These are phyloP conservation scores for Cryptosporidium viatorum DNA, from an alignment of 169 alveolate species.

Conservation along the genomic window DNA sequence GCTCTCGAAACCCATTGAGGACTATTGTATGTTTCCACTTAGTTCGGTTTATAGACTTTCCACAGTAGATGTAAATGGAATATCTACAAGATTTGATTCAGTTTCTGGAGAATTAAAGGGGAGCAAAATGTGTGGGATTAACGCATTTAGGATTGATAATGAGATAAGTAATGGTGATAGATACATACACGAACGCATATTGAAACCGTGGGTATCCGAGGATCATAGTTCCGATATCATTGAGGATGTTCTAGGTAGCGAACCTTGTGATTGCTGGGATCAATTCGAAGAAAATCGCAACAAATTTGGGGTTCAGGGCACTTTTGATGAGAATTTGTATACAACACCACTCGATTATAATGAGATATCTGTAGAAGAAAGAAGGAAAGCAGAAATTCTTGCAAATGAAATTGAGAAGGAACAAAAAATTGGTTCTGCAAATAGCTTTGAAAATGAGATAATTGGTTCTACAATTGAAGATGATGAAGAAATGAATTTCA, in stretches of 20 bases:
- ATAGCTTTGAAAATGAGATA: neutral
- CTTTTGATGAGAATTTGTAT: conserved; percentile 76
- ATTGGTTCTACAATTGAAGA: neutral
- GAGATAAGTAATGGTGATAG: conserved; percentile 15
- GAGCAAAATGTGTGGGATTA: neutral
- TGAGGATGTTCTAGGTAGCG: conserved; percentile 37
- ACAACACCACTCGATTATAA: conserved; percentile 72
- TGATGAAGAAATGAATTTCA: conserved; percentile 67
- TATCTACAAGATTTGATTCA: conserved; percentile 44
- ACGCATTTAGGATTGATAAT: conserved; percentile 26
- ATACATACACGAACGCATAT: neutral
- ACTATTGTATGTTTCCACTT: conserved; percentile 37
- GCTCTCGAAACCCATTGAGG: conserved; percentile 33
- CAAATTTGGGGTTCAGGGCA: conserved; percentile 73
- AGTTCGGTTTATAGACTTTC: conserved; percentile 22
- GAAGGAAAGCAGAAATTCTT: conserved; percentile 43
- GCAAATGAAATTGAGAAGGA: conserved; percentile 58
- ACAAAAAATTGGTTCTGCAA: neutral
- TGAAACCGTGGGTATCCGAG: conserved; percentile 61
- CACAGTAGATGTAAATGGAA: conserved; percentile 32
- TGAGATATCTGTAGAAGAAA: conserved; percentile 50
- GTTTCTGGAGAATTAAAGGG: conserved; percentile 51
- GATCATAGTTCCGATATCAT: conserved; percentile 8
- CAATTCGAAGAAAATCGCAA: conserved; percentile 75
- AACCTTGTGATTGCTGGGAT: conserved; percentile 65